phyloP scores from a whole-genome alignment of 78 protist genomes.

The Dictyostelium firmibasis region DNA sequence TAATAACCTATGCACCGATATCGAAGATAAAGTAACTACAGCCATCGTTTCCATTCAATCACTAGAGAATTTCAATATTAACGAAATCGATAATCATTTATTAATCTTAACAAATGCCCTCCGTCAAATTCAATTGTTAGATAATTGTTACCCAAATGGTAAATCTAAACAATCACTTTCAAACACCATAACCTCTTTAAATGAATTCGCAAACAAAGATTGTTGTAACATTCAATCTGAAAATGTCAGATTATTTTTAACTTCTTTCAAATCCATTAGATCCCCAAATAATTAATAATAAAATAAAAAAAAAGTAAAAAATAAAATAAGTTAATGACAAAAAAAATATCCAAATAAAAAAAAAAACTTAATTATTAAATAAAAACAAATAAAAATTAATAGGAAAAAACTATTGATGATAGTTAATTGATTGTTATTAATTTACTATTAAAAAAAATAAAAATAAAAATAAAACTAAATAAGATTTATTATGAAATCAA shows the following conservation, averaged over 20 bases:
- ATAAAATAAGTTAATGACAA: background rate
- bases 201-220: background rate
- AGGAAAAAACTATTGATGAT: too few species aligned
- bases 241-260: conserved; percentile 9
- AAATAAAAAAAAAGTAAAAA: background rate
- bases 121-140: background rate
- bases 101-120: background rate
- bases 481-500: too few species aligned
- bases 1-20: background rate
- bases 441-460: too few species aligned
- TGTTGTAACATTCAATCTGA: conserved; percentile 9
- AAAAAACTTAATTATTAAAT: too few species aligned
- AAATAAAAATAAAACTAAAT: too few species aligned
- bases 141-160: background rate
- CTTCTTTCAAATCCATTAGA: background rate
- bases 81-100: conserved; percentile 18
- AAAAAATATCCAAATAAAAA: background rate
- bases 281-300: background rate
- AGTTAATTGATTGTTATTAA: too few species aligned
- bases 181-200: background rate
- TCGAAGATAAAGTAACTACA: conserved; percentile 30
- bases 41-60: conserved; percentile 42
- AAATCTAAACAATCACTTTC: background rate
- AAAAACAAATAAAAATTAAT: background rate
- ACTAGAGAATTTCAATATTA: background rate